phyloP scores from a whole-genome alignment of 2,329 filamentous ascomycete genomes.

The Aspergillus proliferans region DNA sequence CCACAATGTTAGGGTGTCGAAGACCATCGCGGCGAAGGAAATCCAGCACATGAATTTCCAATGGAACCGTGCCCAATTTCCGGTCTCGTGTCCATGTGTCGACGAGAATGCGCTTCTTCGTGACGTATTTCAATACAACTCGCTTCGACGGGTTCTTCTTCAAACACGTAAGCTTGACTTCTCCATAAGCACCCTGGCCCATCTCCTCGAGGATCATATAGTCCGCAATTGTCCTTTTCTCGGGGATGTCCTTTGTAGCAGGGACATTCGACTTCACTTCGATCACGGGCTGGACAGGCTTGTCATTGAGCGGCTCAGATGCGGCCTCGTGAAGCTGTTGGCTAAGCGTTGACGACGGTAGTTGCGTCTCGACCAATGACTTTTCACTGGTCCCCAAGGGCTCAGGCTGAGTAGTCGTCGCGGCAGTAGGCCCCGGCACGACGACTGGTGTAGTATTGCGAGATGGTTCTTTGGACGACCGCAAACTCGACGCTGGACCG shows the following conservation, averaged over 20 bases:
- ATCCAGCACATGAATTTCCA: slow-evolving; percentile 95
- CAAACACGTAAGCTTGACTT: slow-evolving; percentile 89
- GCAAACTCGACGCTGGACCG: slow-evolving; percentile 55
- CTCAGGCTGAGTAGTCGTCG: slow-evolving; percentile 18
- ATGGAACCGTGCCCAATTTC: slow-evolving; percentile 82
- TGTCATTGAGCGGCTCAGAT: slow-evolving; percentile 40
- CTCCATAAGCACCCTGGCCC: slow-evolving; percentile 95
- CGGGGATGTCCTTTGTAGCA: slow-evolving; percentile 29
- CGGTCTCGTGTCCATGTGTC: slow-evolving; percentile 98
- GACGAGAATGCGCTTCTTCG: slow-evolving; percentile 90
- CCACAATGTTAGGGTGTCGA: slow-evolving; percentile 60
- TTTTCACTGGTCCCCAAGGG: slow-evolving; percentile 17
- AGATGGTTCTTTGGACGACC: slow-evolving; percentile 46
- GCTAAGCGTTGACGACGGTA: slow-evolving; percentile 44
- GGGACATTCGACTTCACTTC: slow-evolving; percentile 18
- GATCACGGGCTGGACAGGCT: slow-evolving; percentile 32
- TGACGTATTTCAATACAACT: slow-evolving; percentile 95
- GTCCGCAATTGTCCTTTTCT: slow-evolving; percentile 80
- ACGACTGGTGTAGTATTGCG: slow-evolving; percentile 67
- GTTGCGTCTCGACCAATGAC: slow-evolving; percentile 26
- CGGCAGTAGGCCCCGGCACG: slow-evolving; percentile 46
- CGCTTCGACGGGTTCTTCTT: slow-evolving; percentile 70
- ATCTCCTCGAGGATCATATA: slow-evolving; percentile 95
- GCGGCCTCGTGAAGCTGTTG: slow-evolving; percentile 47
- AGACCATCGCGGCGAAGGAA: slow-evolving; percentile 72